Evolutionary conservation across 352 stramenopile species (phyloP).

Genomic region (Blastocystis sp.): DNA sequence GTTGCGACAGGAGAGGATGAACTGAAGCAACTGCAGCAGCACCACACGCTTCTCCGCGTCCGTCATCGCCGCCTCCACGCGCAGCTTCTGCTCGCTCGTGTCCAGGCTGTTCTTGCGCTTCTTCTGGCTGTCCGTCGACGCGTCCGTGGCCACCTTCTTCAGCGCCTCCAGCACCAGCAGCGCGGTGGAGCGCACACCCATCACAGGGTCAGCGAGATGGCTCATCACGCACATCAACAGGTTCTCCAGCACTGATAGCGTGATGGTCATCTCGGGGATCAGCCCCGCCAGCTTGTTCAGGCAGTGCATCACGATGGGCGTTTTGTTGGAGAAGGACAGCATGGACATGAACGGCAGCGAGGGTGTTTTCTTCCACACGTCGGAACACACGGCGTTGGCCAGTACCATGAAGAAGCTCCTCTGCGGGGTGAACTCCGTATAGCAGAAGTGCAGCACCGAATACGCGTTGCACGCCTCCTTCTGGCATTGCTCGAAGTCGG

Average conservation of each 20-base stretch:
- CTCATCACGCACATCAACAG: neutral
- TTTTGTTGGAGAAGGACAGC: constrained; percentile 1
- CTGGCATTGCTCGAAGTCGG: neutral
- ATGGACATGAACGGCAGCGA: neutral
- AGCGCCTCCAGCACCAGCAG: constrained; percentile 39
- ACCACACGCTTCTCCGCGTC: neutral
- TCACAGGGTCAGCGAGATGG: constrained; percentile 22
- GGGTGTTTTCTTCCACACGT: constrained; percentile 15
- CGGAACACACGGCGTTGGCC: neutral
- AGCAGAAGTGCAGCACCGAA: constrained; percentile 36
- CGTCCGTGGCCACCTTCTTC: neutral
- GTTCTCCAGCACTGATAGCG: neutral
- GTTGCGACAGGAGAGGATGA: constrained; percentile 1
- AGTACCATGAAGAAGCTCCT: constrained; percentile 7
- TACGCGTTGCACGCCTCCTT: neutral
- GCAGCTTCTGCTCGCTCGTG: neutral
- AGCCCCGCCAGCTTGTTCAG: constrained; percentile 54
- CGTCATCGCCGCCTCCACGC: neutral
- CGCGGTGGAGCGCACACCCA: constrained; percentile 27
- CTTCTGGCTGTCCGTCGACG: neutral
- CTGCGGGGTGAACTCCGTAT: constrained; percentile 8
- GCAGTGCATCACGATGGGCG: constrained; percentile 13
- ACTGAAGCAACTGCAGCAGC: constrained; percentile 37
- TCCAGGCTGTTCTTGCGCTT: neutral
- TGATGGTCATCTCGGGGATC: constrained; percentile 3